Conservation (phyloP, 2,329 filamentous ascomycete genomes). For the Purpureocillium lavendulum region DNA sequence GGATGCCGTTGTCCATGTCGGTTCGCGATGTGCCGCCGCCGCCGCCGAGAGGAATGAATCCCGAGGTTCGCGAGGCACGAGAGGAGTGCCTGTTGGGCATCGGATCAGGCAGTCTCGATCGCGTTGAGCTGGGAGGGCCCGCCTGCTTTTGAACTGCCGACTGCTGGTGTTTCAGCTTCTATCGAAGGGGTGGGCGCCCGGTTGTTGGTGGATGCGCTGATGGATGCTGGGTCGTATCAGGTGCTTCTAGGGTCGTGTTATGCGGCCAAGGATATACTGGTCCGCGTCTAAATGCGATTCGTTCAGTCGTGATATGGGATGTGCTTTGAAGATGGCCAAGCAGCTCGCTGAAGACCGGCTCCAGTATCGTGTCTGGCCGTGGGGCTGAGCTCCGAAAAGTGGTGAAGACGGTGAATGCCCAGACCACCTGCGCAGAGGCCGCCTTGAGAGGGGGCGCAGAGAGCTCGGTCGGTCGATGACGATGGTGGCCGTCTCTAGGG, state of each 20-base stretch:
- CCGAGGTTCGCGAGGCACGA: slow-evolving; percentile 12
- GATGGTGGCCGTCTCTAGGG: not conserved
- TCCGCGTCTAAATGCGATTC: not conserved
- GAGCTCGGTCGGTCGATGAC: not conserved
- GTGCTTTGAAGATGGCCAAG: not conserved
- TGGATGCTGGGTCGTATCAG: too few species aligned
- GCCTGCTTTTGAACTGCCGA: not conserved
- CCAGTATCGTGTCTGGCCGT: slow-evolving; percentile 1
- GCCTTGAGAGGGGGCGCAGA: not conserved
- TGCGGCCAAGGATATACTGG: not conserved
- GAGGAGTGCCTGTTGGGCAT: slow-evolving; percentile 12
- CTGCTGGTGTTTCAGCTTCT: not conserved
- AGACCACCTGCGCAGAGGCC: not conserved
- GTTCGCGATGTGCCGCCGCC: slow-evolving; percentile 20
- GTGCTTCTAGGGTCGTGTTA: too few species aligned
- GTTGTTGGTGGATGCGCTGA: too few species aligned
- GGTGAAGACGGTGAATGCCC: too few species aligned
- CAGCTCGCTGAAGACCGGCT: slow-evolving; percentile 10
- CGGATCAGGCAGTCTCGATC: not conserved
- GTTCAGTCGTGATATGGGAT: not conserved
- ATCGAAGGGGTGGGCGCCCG: not conserved
- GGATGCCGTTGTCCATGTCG: slow-evolving; percentile 39
- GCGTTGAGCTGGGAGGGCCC: not conserved
- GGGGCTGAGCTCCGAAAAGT: too few species aligned
- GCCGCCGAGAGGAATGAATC: slow-evolving; percentile 35